Conservation (phyloP, 306 rosid genomes). For the Crataegus laevigata region DNA sequence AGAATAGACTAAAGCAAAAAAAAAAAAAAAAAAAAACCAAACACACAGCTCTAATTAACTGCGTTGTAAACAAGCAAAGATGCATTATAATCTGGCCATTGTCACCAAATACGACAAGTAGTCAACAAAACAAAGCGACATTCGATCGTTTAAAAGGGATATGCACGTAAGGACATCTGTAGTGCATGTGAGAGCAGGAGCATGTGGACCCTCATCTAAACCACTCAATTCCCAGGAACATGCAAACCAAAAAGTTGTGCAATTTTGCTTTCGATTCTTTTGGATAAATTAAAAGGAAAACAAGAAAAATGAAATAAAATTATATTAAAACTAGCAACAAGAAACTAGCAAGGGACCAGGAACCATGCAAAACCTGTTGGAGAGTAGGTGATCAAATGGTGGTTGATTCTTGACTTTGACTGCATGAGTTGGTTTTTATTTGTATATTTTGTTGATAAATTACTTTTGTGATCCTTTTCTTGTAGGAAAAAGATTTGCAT, state of each 20-base stretch:
- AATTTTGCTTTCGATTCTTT: background rate
- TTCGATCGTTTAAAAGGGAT: background rate
- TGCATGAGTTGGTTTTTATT: background rate
- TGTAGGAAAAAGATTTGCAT: background rate
- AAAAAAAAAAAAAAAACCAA: no score
- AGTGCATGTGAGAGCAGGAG: slow-evolving; percentile 19
- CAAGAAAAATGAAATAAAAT: background rate
- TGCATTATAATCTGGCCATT: background rate
- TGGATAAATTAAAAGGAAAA: background rate
- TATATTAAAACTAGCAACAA: background rate
- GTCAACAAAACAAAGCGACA: slow-evolving; percentile 6
- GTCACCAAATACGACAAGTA: background rate
- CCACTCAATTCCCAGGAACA: slow-evolving; percentile 22
- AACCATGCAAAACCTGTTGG: background rate
- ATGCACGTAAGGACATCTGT: background rate
- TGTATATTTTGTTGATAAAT: background rate
- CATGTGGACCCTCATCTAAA: slow-evolving; percentile 7
- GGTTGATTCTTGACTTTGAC: slow-evolving; percentile 1
- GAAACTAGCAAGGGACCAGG: background rate
- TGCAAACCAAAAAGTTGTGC: background rate
- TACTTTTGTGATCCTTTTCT: background rate
- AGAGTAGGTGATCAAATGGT: background rate
- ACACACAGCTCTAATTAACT: background rate
- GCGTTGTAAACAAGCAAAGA: background rate
- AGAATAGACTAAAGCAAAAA: no score